Percentiles rank a stretch among this genome's conserved stretches.
These are phyloP conservation scores for Vigna unguiculata DNA, from an alignment of 306 rosid genomes.

Conservation along the genomic window DNA sequence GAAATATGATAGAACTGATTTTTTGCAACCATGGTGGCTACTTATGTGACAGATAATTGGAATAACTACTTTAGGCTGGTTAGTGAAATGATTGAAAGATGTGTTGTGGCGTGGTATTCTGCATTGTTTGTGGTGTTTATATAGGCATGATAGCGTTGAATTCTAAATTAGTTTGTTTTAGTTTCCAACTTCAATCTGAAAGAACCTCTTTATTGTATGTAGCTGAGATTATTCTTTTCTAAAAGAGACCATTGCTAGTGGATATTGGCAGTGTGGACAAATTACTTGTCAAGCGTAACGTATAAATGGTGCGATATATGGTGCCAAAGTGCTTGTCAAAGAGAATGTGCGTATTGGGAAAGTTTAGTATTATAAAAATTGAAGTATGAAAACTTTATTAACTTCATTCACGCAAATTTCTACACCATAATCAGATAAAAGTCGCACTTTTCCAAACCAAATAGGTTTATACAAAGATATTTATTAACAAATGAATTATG, in stretches of 20 bases:
- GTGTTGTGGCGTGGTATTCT: not conserved
- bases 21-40: conserved; percentile 35
- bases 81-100: not conserved
- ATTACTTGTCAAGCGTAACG: too few relatives aligned
- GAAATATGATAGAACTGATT: conserved; percentile 13
- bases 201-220: conserved; percentile 14
- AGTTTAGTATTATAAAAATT: not conserved
- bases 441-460: too few relatives aligned
- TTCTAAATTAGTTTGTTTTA: not conserved
- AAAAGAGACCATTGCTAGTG: too few relatives aligned
- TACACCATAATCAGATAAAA: too few relatives aligned
- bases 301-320: too few relatives aligned
- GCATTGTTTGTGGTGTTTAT: conserved; percentile 2
- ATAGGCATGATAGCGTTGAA: not conserved
- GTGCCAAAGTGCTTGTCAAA: not conserved
- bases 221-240: not conserved
- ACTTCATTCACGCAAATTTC: too few relatives aligned
- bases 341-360: not conserved
- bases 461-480: too few relatives aligned
- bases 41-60: not conserved
- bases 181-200: too few relatives aligned
- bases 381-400: not conserved
- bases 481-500: too few relatives aligned
- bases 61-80: not conserved
- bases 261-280: not conserved